phyloP scores from a whole-genome alignment of 2,329 filamentous ascomycete genomes.

The Cladosporium velox region DNA sequence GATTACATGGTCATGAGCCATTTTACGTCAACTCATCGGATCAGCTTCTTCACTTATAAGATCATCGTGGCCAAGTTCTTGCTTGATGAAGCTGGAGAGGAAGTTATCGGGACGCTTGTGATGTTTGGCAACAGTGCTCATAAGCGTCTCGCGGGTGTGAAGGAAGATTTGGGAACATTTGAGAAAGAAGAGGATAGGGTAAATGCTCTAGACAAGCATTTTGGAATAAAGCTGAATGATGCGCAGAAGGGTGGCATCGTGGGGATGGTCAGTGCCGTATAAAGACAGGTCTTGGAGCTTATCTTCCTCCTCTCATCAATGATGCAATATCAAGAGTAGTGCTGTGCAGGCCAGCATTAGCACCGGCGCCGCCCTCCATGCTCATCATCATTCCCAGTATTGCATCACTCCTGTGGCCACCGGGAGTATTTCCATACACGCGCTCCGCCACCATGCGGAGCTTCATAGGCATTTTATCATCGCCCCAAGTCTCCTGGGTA shows the following conservation, averaged over 20 bases:
- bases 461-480: slow-evolving; percentile 15
- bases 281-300: too few relatives aligned
- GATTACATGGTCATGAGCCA: slow-evolving; percentile 65
- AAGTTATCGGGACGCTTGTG: slow-evolving; percentile 41
- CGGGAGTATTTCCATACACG: not conserved
- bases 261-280: slow-evolving; percentile 25
- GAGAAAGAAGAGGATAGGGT: slow-evolving; percentile 46
- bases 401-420: not conserved
- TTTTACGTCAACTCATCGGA: slow-evolving; percentile 51
- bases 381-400: not conserved
- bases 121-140: slow-evolving; percentile 49
- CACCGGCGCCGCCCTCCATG: not conserved
- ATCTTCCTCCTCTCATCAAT: not conserved
- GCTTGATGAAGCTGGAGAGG: slow-evolving; percentile 40
- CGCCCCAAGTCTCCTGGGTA: slow-evolving; percentile 23
- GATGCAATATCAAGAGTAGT: not conserved
- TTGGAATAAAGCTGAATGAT: slow-evolving; percentile 45
- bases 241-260: slow-evolving; percentile 43
- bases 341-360: not conserved
- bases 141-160: slow-evolving; percentile 46
- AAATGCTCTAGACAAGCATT: slow-evolving; percentile 45
- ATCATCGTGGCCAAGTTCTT: slow-evolving; percentile 59
- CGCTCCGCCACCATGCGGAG: slow-evolving; percentile 8
- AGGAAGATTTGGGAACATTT: slow-evolving; percentile 43
- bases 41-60: slow-evolving; percentile 56